Conservation (phyloP, 139 green algal genomes). For the Chlamydomonas asymmetrica region DNA sequence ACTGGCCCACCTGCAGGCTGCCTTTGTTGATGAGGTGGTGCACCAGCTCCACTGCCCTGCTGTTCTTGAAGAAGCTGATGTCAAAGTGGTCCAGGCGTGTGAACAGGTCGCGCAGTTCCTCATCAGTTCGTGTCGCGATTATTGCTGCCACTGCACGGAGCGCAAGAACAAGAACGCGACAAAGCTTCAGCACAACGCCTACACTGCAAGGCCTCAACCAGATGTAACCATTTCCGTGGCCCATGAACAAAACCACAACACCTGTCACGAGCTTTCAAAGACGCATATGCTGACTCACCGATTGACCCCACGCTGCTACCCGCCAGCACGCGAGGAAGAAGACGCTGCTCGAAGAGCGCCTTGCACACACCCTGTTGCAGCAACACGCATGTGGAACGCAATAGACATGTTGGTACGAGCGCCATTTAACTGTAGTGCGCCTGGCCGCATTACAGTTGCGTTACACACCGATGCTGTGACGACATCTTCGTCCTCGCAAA, state of each 20-base stretch:
- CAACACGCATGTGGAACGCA: too few species aligned
- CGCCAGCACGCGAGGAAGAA: constrained; percentile 92
- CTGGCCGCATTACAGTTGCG: too few species aligned
- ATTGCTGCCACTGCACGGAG: constrained; percentile 64
- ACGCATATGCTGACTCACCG: constrained; percentile 16
- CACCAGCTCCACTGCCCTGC: constrained; percentile 63
- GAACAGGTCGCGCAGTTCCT: constrained; percentile 74
- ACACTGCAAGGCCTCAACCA: too few species aligned
- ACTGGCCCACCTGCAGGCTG: constrained; percentile 63
- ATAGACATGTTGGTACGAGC: background rate
- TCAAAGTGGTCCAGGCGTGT: constrained; percentile 69
- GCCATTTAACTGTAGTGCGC: too few species aligned
- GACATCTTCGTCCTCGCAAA: too few species aligned
- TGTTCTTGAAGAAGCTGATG: constrained; percentile 88
- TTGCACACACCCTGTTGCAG: constrained; percentile 90
- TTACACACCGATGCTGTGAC: too few species aligned
- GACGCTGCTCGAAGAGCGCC: constrained; percentile 83
- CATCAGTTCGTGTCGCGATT: constrained; percentile 74
- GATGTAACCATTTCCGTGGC: too few species aligned
- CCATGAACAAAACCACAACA: too few species aligned
- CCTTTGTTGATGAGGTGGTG: constrained; percentile 72
- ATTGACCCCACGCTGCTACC: constrained; percentile 90
- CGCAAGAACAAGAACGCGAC: background rate
- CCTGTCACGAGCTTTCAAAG: too few species aligned
- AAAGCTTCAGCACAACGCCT: too few species aligned